Conservation (phyloP, 352 stramenopile genomes). For the Pythium rhizo-oryzae region DNA sequence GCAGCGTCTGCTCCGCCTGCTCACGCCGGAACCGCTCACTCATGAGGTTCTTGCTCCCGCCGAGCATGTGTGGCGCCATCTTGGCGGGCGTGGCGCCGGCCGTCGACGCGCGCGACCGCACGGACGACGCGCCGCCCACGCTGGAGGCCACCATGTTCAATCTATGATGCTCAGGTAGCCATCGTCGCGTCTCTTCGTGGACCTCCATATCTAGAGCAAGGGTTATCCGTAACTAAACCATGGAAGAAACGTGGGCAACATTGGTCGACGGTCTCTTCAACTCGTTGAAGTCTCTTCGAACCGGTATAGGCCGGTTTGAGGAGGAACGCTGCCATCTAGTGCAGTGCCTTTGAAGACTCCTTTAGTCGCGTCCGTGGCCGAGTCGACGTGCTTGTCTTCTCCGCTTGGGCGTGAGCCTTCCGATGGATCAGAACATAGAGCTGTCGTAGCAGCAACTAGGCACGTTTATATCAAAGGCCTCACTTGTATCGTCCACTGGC, state of each 20-base stretch:
- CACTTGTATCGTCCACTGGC: background rate
- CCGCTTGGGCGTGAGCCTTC: too few relatives aligned
- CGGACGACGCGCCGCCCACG: conserved; percentile 4
- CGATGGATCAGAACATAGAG: too few relatives aligned
- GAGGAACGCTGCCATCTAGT: too few relatives aligned
- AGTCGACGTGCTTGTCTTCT: background rate
- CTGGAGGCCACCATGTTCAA: conserved; percentile 20
- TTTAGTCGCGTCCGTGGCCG: too few relatives aligned
- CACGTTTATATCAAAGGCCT: too few relatives aligned
- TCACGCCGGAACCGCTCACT: conserved; percentile 62
- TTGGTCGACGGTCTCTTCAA: too few relatives aligned
- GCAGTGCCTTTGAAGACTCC: too few relatives aligned
- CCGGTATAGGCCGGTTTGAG: too few relatives aligned
- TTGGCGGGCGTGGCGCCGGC: conserved; percentile 8
- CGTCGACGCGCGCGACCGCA: conserved; percentile 10
- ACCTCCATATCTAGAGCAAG: background rate
- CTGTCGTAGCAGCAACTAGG: too few relatives aligned
- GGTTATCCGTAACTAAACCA: conserved; percentile 1
- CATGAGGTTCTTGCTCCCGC: conserved; percentile 68
- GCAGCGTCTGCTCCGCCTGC: conserved; percentile 46
- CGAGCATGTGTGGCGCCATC: conserved; percentile 47
- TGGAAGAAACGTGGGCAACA: background rate
- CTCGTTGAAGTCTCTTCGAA: too few relatives aligned
- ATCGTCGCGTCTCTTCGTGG: conserved; percentile 10
- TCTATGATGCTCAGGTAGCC: background rate